phyloP scores from a whole-genome alignment of 257 asterid species.

The Ballota nigra region DNA sequence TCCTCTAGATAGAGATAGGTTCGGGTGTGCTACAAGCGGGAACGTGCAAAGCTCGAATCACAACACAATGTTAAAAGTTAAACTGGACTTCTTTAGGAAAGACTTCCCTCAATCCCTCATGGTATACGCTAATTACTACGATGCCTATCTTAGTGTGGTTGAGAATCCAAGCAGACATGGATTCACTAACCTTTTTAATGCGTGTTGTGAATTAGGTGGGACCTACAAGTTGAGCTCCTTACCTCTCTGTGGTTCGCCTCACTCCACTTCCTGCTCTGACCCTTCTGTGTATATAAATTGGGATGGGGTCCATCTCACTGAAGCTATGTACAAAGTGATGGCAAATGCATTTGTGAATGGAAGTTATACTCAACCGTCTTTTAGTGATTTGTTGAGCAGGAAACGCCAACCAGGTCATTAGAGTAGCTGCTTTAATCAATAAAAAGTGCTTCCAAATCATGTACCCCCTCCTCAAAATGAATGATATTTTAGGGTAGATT shows the following conservation, averaged over 20 bases:
- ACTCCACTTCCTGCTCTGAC: slow-evolving; percentile 40
- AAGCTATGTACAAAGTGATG: slow-evolving; percentile 66
- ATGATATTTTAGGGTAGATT: too few relatives aligned
- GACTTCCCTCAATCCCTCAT: slow-evolving; percentile 50
- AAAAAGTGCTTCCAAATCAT: too few relatives aligned
- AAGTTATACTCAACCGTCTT: slow-evolving; percentile 47
- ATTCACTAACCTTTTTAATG: slow-evolving; percentile 50
- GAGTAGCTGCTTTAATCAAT: too few relatives aligned
- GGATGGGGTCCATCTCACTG: slow-evolving; percentile 95
- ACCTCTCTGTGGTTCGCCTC: slow-evolving; percentile 43
- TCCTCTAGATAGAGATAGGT: slow-evolving; percentile 45
- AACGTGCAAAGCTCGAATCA: background rate
- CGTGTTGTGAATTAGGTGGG: slow-evolving; percentile 52
- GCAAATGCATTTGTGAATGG: slow-evolving; percentile 51
- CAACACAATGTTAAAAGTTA: slow-evolving; percentile 34
- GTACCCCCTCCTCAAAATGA: too few relatives aligned
- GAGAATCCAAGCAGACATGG: slow-evolving; percentile 45
- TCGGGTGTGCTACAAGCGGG: background rate
- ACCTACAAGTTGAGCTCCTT: too few relatives aligned
- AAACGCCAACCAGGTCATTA: too few relatives aligned
- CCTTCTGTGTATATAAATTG: slow-evolving; percentile 70
- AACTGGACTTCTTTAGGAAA: slow-evolving; percentile 33
- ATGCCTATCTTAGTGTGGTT: slow-evolving; percentile 42
- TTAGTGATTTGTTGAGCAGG: slow-evolving; percentile 40
- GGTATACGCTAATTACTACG: slow-evolving; percentile 63